phyloP scores from a whole-genome alignment of 345 rosid genomes.

The Pelargonium nanum region DNA sequence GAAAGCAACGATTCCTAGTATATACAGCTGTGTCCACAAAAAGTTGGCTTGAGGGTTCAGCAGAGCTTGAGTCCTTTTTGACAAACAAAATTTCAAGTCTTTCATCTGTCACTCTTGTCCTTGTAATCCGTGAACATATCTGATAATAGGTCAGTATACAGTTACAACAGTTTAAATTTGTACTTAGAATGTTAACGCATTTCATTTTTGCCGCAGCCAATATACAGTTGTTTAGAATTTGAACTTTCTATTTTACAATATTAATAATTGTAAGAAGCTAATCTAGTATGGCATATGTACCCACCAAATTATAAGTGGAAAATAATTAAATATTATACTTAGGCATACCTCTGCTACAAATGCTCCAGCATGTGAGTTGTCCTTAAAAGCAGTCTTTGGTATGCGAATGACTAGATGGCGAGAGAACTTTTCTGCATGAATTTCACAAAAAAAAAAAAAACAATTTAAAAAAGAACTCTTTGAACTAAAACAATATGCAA shows the following conservation, averaged over 20 bases:
- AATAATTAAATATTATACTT: constrained; percentile 5
- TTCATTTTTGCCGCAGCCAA: constrained; percentile 1
- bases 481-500: neutral
- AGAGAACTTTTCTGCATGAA: constrained; percentile 76
- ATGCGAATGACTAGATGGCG: constrained; percentile 72
- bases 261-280: neutral
- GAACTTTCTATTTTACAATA: neutral
- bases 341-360: constrained; percentile 83
- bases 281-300: neutral
- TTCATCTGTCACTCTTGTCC: constrained; percentile 40
- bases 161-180: constrained; percentile 8
- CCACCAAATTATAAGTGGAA: neutral
- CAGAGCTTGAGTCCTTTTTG: constrained; percentile 49
- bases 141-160: constrained; percentile 21
- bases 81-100: constrained; percentile 45
- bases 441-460: neutral
- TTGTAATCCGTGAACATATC: constrained; percentile 66
- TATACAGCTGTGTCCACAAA: constrained; percentile 93
- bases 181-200: neutral
- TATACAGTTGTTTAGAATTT: neutral
- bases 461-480: neutral
- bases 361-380: constrained; percentile 82
- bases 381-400: constrained; percentile 81
- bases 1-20: constrained; percentile 91
- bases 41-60: constrained; percentile 35